Conservation (phyloP, 1,139 yeast genomes). For the Meyerozyma guilliermondii region DNA sequence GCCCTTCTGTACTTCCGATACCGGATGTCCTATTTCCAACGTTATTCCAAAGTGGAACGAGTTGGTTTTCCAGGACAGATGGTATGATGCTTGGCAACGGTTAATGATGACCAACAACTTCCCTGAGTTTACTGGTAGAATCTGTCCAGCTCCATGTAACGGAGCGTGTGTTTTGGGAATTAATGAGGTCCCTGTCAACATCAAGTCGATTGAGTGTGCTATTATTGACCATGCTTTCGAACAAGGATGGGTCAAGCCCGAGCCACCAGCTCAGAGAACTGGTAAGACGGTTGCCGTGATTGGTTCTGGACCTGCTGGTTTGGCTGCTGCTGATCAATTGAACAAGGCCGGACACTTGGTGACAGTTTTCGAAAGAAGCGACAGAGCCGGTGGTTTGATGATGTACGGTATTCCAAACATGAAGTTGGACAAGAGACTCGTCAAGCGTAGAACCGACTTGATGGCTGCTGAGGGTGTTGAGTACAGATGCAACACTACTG, state of each 20-base stretch:
- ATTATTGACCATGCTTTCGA: conserved; percentile 95
- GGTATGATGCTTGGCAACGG: conserved; percentile 92
- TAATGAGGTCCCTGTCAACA: conserved; percentile 93
- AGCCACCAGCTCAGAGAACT: conserved; percentile 73
- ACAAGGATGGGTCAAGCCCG: conserved; percentile 93
- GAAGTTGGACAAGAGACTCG: conserved; percentile 92
- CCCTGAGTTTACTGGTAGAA: conserved; percentile 98
- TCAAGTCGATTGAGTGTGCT: conserved; percentile 93
- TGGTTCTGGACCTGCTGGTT: conserved; percentile 97
- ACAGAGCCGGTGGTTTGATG: conserved; percentile 92
- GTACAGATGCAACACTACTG: conserved; percentile 68
- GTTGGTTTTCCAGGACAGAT: conserved; percentile 88
- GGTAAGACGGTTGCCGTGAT: conserved; percentile 81
- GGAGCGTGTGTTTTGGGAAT: conserved; percentile 97
- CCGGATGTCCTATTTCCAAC: conserved; percentile 97
- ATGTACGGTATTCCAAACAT: conserved; percentile 99
- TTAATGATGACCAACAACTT: conserved; percentile 94
- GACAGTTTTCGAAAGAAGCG: conserved; percentile 89
- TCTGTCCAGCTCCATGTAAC: conserved; percentile 99
- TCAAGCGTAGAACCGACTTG: conserved; percentile 88
- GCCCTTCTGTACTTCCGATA: conserved; percentile 96
- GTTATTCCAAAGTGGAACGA: conserved; percentile 98
- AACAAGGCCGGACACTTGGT: conserved; percentile 94
- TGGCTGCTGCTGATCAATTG: conserved; percentile 94
- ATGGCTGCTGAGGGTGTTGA: conserved; percentile 87